phyloP scores from a whole-genome alignment of 2,329 filamentous ascomycete genomes.

The Fusarium acutatum region DNA sequence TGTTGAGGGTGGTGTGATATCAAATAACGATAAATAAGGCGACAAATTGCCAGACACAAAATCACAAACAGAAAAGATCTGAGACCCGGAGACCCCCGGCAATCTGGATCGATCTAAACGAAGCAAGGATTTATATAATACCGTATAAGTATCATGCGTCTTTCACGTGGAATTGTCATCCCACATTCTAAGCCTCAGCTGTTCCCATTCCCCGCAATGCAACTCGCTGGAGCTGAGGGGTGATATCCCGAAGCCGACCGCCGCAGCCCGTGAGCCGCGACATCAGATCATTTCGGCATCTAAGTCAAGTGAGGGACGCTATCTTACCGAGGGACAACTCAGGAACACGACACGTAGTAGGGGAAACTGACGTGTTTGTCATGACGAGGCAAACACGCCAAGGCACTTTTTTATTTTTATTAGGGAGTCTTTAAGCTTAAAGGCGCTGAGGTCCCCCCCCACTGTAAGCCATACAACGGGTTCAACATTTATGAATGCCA shows the following conservation, averaged over 20 bases:
- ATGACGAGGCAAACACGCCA: background rate
- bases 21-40: background rate
- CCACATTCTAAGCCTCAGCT: background rate
- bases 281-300: slow-evolving; percentile 30
- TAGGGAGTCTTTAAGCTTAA: slow-evolving; percentile 31
- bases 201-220: slow-evolving; percentile 16
- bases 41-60: background rate
- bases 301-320: background rate
- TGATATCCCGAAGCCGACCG: slow-evolving; percentile 32
- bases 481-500: slow-evolving; percentile 4
- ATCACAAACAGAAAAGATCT: background rate
- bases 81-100: background rate
- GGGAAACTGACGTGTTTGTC: slow-evolving; percentile 9
- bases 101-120: background rate
- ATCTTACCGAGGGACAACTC: slow-evolving; percentile 31
- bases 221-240: background rate
- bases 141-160: background rate
- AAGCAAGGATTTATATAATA: background rate
- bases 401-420: background rate
- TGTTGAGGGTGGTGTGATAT: background rate
- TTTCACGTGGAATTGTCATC: background rate
- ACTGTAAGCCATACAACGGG: background rate
- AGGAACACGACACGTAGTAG: slow-evolving; percentile 12
- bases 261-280: slow-evolving; percentile 12
- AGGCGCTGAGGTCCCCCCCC: slow-evolving; percentile 19